These are phyloP conservation scores for Moesziomyces parantarcticus DNA, from an alignment of 1,284 basidiomycete species.

Conservation along the genomic window DNA sequence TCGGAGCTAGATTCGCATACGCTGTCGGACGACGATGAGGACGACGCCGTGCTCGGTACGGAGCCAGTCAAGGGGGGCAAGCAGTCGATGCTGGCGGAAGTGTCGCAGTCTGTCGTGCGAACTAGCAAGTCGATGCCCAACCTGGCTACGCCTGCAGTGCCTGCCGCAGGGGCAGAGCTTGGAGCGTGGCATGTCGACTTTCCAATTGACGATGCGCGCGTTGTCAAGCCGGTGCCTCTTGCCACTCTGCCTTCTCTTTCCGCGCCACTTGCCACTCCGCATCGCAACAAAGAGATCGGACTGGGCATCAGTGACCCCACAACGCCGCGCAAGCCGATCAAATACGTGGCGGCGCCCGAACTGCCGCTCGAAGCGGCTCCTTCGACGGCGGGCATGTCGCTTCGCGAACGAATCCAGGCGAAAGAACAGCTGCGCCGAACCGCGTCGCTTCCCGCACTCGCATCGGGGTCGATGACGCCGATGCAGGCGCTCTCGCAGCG, in stretches of 20 bases:
- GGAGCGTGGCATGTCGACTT: conserved; percentile 41
- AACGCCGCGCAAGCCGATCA: conserved; percentile 22
- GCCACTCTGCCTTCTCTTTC: conserved; percentile 30
- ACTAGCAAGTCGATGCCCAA: conserved; percentile 16
- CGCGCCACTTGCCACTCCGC: conserved; percentile 24
- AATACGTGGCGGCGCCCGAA: conserved; percentile 1
- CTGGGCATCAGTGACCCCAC: conserved; percentile 1
- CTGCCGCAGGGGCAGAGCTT: conserved; percentile 14
- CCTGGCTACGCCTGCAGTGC: conserved; percentile 13
- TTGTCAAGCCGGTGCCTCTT: conserved; percentile 34
- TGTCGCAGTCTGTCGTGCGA: conserved; percentile 15
- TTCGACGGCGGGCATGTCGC: conserved; percentile 18
- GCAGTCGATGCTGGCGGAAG: conserved; percentile 35
- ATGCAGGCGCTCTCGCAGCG: conserved; percentile 42
- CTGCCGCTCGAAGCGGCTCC: background rate
- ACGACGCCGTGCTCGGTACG: conserved; percentile 1
- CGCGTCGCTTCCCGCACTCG: conserved; percentile 18
- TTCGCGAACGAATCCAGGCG: conserved; percentile 50
- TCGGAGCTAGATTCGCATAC: conserved; percentile 20
- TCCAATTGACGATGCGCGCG: conserved; percentile 22
- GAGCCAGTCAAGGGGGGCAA: conserved; percentile 5
- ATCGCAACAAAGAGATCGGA: conserved; percentile 15
- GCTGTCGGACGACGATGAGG: conserved; percentile 28
- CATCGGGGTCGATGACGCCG: conserved; percentile 13
- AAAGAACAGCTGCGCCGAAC: conserved; percentile 50